Base-by-base conservation (phyloP, 257 asterid species). In the Nicotiana benthamiana region DNA sequence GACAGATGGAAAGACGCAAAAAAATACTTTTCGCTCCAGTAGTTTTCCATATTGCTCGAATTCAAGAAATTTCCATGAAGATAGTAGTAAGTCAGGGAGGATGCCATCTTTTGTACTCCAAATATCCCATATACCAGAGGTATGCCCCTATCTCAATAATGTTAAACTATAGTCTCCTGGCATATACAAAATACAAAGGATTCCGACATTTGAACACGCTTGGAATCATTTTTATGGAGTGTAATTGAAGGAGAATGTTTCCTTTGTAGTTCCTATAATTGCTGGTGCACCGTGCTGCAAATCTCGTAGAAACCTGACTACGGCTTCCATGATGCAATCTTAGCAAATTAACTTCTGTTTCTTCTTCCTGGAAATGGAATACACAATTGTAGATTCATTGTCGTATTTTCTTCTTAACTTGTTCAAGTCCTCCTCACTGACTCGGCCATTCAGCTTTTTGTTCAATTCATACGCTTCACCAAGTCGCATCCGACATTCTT, bases 391-490 rank as follows among this genome's bases (percentile, higher is more conserved):
- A 74, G 84, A 90, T 62, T 83, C 88, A 65, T 89, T 92, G 6
- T 90, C 92, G 2, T 77, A 51, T 84, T 89, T 92, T 74, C 90
- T 88, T 81, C 92, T 89, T 89, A 93, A 80, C 64, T 52, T 81
- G 64, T 79, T 86, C 82, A 95, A 86, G 27, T 90, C 87, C 18
- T 91, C 93, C 16, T 88, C 95, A 30, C 88, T 83, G 83, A 95
- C 96, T 22, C 78, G 82, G 72, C 98, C 97, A 26, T 91, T 90
- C 61, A 86, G 74, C 83, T 85, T 91, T 82, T 87, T 95, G 90
- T 93, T 95, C 88, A 92, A 28, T 72, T 87, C 97, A 67, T 95
- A 93, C n/a, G 99, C 97, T 86, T 94, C 97, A 34, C 83, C 85
- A 27, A 96, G 76, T 53, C 85, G 86, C 86, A 87, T 90, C 80